Conservation (phyloP, 371 early-diverging fungal genomes). For the Ordospora colligata region DNA sequence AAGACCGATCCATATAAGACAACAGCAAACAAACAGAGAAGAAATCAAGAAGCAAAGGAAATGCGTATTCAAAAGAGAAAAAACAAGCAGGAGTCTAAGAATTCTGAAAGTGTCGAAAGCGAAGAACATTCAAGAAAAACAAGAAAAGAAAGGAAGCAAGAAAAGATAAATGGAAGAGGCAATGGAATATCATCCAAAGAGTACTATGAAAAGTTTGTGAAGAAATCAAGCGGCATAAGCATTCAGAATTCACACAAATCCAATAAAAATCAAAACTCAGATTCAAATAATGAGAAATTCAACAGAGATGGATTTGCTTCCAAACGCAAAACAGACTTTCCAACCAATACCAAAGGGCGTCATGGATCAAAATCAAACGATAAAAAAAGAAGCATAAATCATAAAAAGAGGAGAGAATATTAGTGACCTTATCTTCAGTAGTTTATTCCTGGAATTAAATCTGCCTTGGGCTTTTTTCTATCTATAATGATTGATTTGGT, state of each 20-base stretch:
- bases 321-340: not conserved
- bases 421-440: not conserved
- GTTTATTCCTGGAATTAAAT: constrained; percentile 12
- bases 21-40: not conserved
- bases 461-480: not conserved
- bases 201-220: constrained; percentile 5
- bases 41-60: not conserved
- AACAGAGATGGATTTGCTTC: not conserved
- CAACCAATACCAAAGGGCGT: not conserved
- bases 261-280: not conserved
- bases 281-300: not conserved
- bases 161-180: not conserved
- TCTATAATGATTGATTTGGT: not conserved
- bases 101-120: not conserved
- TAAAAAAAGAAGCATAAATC: not conserved
- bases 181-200: not conserved
- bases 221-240: not conserved
- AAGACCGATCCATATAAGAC: not conserved
- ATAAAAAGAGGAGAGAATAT: no score
- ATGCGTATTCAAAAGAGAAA: not conserved
- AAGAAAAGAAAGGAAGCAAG: not conserved
- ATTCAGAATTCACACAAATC: no score
- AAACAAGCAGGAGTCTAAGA: not conserved
- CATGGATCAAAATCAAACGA: not conserved
- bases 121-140: not conserved